Base-by-base conservation (phyloP, 257 asterid species). In the Buddleja alternifolia region DNA sequence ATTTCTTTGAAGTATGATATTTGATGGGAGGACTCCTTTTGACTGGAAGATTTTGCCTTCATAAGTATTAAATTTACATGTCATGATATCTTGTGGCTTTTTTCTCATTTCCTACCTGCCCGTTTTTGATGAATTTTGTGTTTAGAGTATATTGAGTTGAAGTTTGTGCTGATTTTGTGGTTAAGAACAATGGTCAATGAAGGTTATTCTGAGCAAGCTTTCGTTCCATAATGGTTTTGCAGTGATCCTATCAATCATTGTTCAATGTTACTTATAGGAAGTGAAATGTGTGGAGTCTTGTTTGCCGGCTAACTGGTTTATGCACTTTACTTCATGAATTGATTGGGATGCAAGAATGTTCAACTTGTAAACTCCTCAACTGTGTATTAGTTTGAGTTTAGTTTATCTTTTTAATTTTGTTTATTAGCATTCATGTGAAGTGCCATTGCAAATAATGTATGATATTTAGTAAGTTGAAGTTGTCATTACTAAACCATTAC, bases 151-250 rank as follows among this genome's bases (percentile, higher is more conserved):
- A n/a, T 36, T 15, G 24, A 25, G 50, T 36, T 36, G 20, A 8
- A 39, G n/a, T n/a, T n/a, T 32, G 10, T 50, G 42, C 66, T 36
- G 65, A 39, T 44, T 60, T 60, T 42, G 12, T 62, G 14, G 71
- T 71, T 64, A n/a, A 19, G n/a, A 58, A 36, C 34, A 23, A 57
- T 53, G 52, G 75, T 24, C 34, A 37, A 69, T 39, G 44, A 50
- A 54, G 17, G 53, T 23, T 25, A 8, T 15, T 67, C 11, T 52
- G 16, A 63, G 41, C 68, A 15, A 2, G 42, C 19, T 54, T 59
- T 3, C 46, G n/a, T 8, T 12, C 19, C 40, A 25, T 5, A 39
- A 50, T 63, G 24, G 59, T 21, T 50, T 46, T 6, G 17, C 7
- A 52, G 47, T 60, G 23, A 24, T 71, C 56, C 17, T 53, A 41